Conservation (phyloP, 2,329 filamentous ascomycete genomes). For the Colletotrichum sidae region DNA sequence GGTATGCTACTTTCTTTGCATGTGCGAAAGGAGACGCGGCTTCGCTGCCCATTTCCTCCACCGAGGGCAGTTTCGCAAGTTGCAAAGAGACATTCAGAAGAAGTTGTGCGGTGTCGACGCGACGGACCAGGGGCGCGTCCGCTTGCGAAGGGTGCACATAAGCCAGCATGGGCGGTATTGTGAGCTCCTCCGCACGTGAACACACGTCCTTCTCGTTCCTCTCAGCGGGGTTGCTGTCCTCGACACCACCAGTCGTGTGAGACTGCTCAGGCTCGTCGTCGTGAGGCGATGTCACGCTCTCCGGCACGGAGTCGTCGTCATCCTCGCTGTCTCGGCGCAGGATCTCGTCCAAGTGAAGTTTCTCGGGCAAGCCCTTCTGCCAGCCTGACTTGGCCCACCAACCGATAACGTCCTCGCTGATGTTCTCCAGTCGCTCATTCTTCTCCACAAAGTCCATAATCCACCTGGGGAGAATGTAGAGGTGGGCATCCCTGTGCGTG, state of each 20-base stretch:
- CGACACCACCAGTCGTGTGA: constrained; percentile 23
- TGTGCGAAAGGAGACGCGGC: constrained; percentile 81
- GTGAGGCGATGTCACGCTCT: constrained; percentile 44
- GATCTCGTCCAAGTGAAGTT: constrained; percentile 78
- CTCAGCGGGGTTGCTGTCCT: constrained; percentile 18
- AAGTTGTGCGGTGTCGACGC: constrained; percentile 88
- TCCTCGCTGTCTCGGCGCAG: constrained; percentile 61
- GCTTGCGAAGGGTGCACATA: constrained; percentile 77
- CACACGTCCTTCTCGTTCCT: constrained; percentile 39
- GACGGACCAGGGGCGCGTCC: constrained; percentile 77
- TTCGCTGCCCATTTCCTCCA: constrained; percentile 70
- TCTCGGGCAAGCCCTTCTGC: constrained; percentile 84
- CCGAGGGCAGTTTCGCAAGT: constrained; percentile 83
- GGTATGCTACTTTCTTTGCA: constrained; percentile 82
- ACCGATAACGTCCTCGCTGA: constrained; percentile 91
- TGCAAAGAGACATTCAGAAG: constrained; percentile 85
- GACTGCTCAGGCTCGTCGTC: constrained; percentile 38
- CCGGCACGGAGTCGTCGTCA: constrained; percentile 49
- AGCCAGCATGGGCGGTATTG: constrained; percentile 79
- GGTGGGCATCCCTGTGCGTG: constrained; percentile 88
- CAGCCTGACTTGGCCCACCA: constrained; percentile 97
- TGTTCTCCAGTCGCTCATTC: constrained; percentile 86
- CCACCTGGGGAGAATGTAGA: constrained; percentile 96
- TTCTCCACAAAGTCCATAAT: constrained; percentile 83
- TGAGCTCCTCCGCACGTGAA: constrained; percentile 40